Evolutionary conservation across 352 stramenopile species (phyloP).

Genomic region (Plasmopara halstedii): DNA sequence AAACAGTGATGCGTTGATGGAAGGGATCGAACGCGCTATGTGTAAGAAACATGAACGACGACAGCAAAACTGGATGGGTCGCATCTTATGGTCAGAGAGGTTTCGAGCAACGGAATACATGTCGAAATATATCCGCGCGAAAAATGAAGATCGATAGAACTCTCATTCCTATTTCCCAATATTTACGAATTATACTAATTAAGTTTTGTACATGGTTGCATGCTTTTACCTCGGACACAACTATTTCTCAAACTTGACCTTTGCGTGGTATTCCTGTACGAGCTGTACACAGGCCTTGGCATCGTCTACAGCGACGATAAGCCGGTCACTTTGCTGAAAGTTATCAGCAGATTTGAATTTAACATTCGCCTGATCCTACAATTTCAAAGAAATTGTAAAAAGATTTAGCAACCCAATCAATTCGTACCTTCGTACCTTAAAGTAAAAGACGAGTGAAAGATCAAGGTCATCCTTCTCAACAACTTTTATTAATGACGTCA

Average conservation of each 20-base stretch:
- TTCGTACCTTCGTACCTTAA: slow-evolving; percentile 35
- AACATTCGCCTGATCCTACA: no score
- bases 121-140: slow-evolving; percentile 72
- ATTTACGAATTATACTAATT: background rate
- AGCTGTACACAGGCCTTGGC: slow-evolving; percentile 15
- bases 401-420: no score
- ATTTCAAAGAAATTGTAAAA: no score
- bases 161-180: no score
- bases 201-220: background rate
- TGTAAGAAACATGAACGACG: slow-evolving; percentile 17
- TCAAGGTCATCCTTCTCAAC: slow-evolving; percentile 42
- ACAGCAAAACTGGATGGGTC: slow-evolving; percentile 58
- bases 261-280: slow-evolving; percentile 16
- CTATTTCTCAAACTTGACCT: slow-evolving; percentile 6
- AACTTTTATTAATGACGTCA: slow-evolving; percentile 23
- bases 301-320: slow-evolving; percentile 22
- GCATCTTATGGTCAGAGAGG: slow-evolving; percentile 80
- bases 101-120: slow-evolving; percentile 80
- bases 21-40: slow-evolving; percentile 36
- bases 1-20: slow-evolving; percentile 48
- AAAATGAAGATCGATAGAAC: slow-evolving; percentile 30
- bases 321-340: slow-evolving; percentile 3
- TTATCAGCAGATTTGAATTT: slow-evolving; percentile 1
- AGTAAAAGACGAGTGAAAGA: slow-evolving; percentile 70
- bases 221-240: background rate